Evolutionary conservation across 2,329 filamentous ascomycete genomes (phyloP), one percentile per base, ranked within the genome.

Genomic region (Sporothrix protearum): DNA sequence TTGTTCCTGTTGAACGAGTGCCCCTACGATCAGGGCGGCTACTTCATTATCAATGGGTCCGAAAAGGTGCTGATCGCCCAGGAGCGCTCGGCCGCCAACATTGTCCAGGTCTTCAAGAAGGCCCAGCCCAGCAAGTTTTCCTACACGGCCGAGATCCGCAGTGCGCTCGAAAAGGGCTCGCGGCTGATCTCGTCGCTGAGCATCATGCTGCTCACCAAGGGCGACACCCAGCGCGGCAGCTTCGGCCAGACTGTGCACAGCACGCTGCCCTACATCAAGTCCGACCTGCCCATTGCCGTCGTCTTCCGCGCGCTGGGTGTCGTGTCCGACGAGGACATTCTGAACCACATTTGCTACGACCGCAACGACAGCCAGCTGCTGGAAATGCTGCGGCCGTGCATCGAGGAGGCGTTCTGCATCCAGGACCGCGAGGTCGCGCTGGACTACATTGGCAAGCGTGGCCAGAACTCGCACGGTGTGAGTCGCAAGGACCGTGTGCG

Each of bases 51-150:
- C 86, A 99, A 99, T 83, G 96, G 96, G 57, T 97, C 93, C 81
- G 96, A 99, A 80, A 99, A 99, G 85, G 96, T 99, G 28, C 84
- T 99, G 76, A 99, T 99, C 77, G 96, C 96, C 0, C 96, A 99
- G 80, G 96, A 99, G 82, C 92, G 96, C 74, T 97, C 94, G 79
- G 96, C 96, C 53, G 96, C 95, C 78, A 99, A 99, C 79, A 99
- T 98, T 72, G 96, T 99, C 5, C 96, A 99, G 82, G 95, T 99
- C 36, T 99, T 99, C 88, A 95, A 97, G 83, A 99, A 99, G 84
- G 93, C 95, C 0, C 88, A 91, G 76, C 93, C 94, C n/a, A 95
- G 93, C 75, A 92, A 93, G 10, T 97, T 93, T 74, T 94, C 94
- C 1, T 97, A 96, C 80, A 92, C 95, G 30, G 96, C 96, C 14